A percentile compares a stretch with the other conserved stretches of the same genome.
phyloP scores from a whole-genome alignment of 2,329 filamentous ascomycete genomes.

The Trichoderma oligosporum region DNA sequence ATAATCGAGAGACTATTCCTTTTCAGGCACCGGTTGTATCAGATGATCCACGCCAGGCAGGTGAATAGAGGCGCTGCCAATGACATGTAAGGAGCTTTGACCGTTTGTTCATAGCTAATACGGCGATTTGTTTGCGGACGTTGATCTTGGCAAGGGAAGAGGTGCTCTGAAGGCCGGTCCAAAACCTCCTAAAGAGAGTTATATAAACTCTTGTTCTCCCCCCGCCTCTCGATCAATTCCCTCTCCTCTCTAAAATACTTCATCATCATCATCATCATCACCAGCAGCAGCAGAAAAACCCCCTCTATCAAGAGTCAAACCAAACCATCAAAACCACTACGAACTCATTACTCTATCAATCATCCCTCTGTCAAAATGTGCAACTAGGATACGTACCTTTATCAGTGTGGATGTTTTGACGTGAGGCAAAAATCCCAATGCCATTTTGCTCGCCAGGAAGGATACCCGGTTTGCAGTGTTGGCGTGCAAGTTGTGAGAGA shows the following conservation, averaged over 20 bases:
- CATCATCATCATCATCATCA: too few relatives aligned
- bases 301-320: background rate
- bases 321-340: background rate
- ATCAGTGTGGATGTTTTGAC: conserved; percentile 10
- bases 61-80: background rate
- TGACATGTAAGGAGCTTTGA: background rate
- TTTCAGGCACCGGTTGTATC: background rate
- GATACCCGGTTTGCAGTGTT: background rate
- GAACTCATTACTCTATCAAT: background rate
- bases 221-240: background rate
- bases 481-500: conserved; percentile 1
- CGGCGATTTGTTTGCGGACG: background rate
- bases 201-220: background rate
- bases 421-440: conserved; percentile 3
- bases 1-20: background rate
- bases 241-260: background rate
- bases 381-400: conserved; percentile 17
- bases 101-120: background rate
- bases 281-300: background rate
- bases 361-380: conserved; percentile 14
- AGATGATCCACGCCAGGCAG: background rate
- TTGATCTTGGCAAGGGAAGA: background rate
- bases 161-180: too few relatives aligned
- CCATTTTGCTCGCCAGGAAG: background rate
- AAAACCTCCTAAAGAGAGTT: background rate